Percentiles rank a stretch among this genome's conserved stretches.
Evolutionary conservation across 305 asterid species (phyloP).

Genomic region (Solanum chacoense): DNA sequence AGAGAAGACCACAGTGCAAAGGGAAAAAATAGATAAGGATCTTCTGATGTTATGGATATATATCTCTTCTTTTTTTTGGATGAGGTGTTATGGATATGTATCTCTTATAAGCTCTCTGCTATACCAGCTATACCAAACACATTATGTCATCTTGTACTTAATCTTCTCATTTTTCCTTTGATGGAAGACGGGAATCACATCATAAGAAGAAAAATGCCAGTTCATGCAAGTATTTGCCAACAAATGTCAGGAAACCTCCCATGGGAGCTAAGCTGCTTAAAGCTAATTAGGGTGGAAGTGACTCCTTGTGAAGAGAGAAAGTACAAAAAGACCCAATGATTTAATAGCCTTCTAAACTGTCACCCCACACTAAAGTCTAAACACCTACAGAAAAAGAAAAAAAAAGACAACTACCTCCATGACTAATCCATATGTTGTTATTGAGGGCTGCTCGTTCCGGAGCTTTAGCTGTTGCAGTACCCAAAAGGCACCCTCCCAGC

Average conservation of each 20-base stretch:
- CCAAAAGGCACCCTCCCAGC: conserved; percentile 99
- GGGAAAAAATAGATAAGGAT: background rate
- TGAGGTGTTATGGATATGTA: background rate
- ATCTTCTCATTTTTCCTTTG: background rate
- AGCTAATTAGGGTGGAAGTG: background rate
- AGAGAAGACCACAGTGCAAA: background rate
- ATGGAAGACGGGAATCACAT: background rate
- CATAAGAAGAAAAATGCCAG: background rate
- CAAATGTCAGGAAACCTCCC: background rate
- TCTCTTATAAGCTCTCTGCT: background rate
- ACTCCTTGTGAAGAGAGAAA: background rate
- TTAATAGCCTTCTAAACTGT: background rate
- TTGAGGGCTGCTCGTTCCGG: conserved; percentile 50
- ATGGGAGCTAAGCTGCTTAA: background rate
- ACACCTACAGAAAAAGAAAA: background rate
- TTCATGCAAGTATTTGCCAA: background rate
- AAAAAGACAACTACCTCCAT: conserved; percentile 59
- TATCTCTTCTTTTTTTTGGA: background rate
- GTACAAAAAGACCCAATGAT: background rate
- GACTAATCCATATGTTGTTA: conserved; percentile 78
- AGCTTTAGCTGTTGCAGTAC: conserved; percentile 74
- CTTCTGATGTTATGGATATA: background rate
- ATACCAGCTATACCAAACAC: background rate
- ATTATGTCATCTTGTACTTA: background rate
- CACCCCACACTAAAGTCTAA: background rate